A percentile compares a stretch with the other conserved stretches of the same genome.
Conservation (phyloP, 2,329 filamentous ascomycete species). For the Zymoseptoria crescenta region DNA sequence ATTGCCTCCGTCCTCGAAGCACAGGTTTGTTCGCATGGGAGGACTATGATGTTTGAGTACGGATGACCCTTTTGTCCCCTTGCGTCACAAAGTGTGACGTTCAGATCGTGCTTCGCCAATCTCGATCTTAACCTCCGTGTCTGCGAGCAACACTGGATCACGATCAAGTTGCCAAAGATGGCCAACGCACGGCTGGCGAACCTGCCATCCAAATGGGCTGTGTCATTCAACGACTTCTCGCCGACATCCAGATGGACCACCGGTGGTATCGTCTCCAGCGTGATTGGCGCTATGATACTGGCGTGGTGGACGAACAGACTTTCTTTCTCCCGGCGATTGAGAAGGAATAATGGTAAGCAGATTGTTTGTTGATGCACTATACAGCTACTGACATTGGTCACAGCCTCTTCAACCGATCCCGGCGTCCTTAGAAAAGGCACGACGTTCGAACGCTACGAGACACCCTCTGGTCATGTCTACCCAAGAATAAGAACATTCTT, state of each 20-base stretch:
- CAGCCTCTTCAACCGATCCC: conserved; percentile 53
- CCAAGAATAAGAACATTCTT: conserved; percentile 74
- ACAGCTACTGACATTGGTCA: background rate
- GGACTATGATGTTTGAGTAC: background rate
- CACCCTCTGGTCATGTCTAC: conserved; percentile 60
- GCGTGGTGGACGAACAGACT: background rate
- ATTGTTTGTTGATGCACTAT: background rate
- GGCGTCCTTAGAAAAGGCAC: conserved; percentile 73
- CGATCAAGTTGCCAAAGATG: background rate
- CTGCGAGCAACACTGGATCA: background rate
- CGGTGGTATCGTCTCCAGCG: conserved; percentile 1
- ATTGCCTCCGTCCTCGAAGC: background rate
- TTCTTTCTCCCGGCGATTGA: background rate
- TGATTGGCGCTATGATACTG: background rate
- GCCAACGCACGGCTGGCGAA: background rate
- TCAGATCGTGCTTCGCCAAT: background rate
- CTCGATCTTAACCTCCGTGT: background rate
- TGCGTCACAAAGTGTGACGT: background rate
- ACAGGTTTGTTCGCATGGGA: background rate
- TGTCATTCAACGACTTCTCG: background rate
- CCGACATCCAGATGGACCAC: background rate
- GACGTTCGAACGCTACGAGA: conserved; percentile 62
- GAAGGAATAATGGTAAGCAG: conserved; percentile 6
- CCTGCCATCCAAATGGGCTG: background rate
- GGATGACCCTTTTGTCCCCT: background rate